phyloP scores from a whole-genome alignment of 1,284 basidiomycete genomes.

The Ceratobasidium sp. region DNA sequence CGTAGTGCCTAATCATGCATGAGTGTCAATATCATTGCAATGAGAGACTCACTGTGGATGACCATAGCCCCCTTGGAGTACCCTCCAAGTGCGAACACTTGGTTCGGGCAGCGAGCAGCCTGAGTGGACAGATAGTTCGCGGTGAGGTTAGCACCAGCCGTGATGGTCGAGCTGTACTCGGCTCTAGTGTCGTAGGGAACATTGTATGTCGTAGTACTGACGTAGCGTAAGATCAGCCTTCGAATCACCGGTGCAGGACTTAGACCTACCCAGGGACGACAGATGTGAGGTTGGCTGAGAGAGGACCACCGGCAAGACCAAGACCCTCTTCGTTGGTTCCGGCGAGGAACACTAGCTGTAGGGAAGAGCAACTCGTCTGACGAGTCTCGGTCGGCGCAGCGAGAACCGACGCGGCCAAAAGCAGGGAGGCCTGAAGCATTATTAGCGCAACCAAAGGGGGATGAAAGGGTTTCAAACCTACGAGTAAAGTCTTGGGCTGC shows the following conservation, averaged over 20 bases:
- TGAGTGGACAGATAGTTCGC: constrained; percentile 8
- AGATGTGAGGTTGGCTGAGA: no score
- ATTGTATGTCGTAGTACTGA: constrained; percentile 15
- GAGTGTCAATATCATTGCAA: no score
- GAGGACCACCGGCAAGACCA: constrained; percentile 20
- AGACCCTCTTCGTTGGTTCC: constrained; percentile 9
- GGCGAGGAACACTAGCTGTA: constrained; percentile 23
- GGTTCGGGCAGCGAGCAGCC: constrained; percentile 17
- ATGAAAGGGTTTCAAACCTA: no score
- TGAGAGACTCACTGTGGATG: constrained; percentile 2
- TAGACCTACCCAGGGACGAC: constrained; percentile 19
- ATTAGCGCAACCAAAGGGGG: no score
- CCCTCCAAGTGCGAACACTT: constrained; percentile 9
- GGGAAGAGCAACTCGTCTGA: constrained; percentile 21
- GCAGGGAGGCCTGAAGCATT: constrained; percentile 19
- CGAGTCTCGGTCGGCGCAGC: constrained; percentile 8
- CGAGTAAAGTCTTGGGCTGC: constrained; percentile 10
- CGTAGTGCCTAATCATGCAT: constrained; percentile 4
- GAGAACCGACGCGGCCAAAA: neutral
- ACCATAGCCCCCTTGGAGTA: constrained; percentile 30
- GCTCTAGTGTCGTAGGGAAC: constrained; percentile 20
- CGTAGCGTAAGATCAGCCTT: no score
- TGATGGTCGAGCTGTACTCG: constrained; percentile 24
- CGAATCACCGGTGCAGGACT: no score
- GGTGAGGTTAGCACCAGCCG: constrained; percentile 14